Evolutionary conservation across 73 alveolate species (phyloP).

Genomic region (Blepharisma japonicum): DNA sequence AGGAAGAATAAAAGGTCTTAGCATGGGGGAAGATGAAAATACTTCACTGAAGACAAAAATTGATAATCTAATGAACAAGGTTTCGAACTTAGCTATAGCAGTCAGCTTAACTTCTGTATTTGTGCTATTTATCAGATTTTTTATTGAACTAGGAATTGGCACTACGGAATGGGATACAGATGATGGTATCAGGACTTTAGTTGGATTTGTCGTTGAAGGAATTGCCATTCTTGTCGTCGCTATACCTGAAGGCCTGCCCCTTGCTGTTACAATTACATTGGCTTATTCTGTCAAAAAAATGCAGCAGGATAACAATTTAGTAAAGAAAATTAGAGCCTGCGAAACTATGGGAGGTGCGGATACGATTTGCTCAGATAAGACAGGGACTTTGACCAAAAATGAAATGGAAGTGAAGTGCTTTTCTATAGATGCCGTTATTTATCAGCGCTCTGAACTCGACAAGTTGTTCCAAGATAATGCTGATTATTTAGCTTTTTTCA

Average conservation of each 20-base stretch:
- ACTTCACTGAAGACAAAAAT: conserved; percentile 10
- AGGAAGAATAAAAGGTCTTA: conserved; percentile 59
- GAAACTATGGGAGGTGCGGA: conserved; percentile 94
- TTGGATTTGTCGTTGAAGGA: conserved; percentile 71
- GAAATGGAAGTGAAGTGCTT: conserved; percentile 50
- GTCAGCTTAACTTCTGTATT: background rate
- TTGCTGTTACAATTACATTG: conserved; percentile 79
- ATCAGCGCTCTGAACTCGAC: background rate
- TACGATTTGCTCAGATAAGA: conserved; percentile 90
- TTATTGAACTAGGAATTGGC: conserved; percentile 25
- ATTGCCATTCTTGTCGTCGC: conserved; percentile 75
- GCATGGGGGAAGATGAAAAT: background rate
- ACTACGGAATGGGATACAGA: conserved; percentile 47
- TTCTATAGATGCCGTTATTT: background rate
- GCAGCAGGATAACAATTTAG: conserved; percentile 71
- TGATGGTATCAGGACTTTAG: conserved; percentile 42
- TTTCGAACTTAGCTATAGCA: background rate
- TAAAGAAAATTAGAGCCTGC: conserved; percentile 81
- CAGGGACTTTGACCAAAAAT: conserved; percentile 82
- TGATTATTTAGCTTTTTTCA: background rate
- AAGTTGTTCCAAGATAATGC: background rate
- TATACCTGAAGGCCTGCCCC: conserved; percentile 92
- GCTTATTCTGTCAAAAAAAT: conserved; percentile 83
- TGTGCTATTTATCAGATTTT: background rate
- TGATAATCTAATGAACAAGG: background rate